Evolutionary conservation across 2,329 filamentous ascomycete genomes (phyloP).

Genomic region (Botrytis squamosa): DNA sequence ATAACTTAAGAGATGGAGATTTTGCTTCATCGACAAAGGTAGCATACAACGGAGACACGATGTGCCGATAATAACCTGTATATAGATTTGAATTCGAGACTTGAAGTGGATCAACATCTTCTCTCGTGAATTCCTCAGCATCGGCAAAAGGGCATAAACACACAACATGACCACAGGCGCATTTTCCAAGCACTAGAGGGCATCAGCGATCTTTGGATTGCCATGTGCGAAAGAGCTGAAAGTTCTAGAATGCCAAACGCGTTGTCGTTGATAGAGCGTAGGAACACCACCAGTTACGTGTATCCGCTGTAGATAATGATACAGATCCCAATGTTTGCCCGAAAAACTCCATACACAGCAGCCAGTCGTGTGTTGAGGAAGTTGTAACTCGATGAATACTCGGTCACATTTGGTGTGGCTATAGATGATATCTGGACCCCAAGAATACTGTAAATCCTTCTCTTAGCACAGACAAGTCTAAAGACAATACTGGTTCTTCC

Average conservation of each 20-base stretch:
- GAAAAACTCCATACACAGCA: background rate
- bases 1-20: background rate
- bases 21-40: background rate
- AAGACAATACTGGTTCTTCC: background rate
- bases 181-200: background rate
- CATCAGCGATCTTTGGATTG: background rate
- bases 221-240: background rate
- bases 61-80: background rate
- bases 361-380: background rate
- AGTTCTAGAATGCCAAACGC: background rate
- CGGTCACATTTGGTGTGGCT: background rate
- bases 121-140: no score
- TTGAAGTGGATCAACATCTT: background rate
- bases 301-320: background rate
- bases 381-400: background rate
- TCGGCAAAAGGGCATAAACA: background rate
- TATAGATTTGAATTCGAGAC: background rate
- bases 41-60: background rate
- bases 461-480: background rate
- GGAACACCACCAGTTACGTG: background rate
- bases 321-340: background rate
- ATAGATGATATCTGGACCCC: background rate
- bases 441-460: background rate
- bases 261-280: background rate
- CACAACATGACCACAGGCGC: background rate